Evolutionary conservation across 306 rosid species (phyloP).

Genomic region (Inga oerstediana): DNA sequence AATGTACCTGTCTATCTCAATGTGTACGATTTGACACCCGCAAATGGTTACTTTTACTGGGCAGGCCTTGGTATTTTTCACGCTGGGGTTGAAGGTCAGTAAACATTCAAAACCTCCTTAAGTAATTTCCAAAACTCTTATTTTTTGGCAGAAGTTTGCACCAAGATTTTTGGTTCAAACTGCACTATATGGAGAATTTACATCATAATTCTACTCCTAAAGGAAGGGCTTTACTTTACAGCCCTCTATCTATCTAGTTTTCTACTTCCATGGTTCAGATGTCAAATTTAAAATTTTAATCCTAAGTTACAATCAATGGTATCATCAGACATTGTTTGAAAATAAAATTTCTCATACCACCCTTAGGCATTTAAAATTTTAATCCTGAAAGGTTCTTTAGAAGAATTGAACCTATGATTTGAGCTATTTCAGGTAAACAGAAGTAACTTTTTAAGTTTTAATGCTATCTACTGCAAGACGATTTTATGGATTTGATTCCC

Average conservation of each 20-base stretch:
- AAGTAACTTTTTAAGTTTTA: not conserved
- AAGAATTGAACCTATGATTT: not conserved
- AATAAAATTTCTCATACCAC: not conserved
- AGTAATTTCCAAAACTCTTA: not conserved
- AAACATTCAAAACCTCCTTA: not conserved
- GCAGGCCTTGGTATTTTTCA: constrained; percentile 16
- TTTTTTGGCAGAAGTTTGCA: not conserved
- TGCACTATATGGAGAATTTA: not conserved
- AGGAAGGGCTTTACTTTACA: not conserved
- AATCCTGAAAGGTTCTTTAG: not conserved
- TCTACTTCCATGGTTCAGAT: not conserved
- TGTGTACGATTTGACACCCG: constrained; percentile 9
- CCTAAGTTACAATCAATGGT: not conserved
- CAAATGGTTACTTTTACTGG: constrained; percentile 9
- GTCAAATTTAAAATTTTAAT: not conserved
- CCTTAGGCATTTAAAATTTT: not conserved
- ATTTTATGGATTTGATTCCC: not conserved
- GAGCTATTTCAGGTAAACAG: not conserved
- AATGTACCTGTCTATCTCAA: constrained; percentile 3
- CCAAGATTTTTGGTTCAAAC: not conserved
- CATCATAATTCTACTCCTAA: not conserved
- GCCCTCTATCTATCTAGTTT: not conserved
- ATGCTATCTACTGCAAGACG: not conserved
- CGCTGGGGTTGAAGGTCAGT: constrained; percentile 21
- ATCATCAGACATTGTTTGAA: not conserved